These are phyloP conservation scores for Phytophthora colocasiae DNA, from an alignment of 352 stramenopile species.

Conservation along the genomic window DNA sequence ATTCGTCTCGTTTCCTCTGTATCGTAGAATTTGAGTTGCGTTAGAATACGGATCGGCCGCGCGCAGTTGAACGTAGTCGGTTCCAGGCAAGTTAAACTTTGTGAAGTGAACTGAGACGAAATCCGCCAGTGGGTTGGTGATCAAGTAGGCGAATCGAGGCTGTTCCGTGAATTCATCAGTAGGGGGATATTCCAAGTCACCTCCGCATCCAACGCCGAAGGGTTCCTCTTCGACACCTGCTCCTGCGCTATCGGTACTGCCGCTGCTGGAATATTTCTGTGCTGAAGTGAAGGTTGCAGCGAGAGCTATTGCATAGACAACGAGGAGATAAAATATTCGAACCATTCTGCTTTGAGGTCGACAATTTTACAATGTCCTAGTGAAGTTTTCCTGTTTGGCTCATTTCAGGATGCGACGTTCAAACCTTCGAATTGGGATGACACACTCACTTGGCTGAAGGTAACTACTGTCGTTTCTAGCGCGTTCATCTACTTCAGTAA, in stretches of 20 bases:
- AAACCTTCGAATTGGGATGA: constrained; percentile 8
- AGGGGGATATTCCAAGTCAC: constrained; percentile 30
- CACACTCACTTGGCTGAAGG: too few species aligned
- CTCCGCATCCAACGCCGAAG: constrained; percentile 46
- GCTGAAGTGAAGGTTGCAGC: neutral
- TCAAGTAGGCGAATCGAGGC: constrained; percentile 42
- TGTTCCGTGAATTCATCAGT: constrained; percentile 28
- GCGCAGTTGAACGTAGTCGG: constrained; percentile 59
- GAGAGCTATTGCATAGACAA: constrained; percentile 6
- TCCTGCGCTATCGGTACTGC: neutral
- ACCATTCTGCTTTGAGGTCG: constrained; percentile 6
- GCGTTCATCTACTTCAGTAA: too few species aligned
- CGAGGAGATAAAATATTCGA: neutral
- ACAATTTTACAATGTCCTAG: constrained; percentile 19
- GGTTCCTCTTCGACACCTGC: constrained; percentile 21
- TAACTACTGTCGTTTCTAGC: neutral
- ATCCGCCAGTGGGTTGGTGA: constrained; percentile 51
- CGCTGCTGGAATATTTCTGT: constrained; percentile 14
- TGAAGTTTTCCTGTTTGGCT: neutral
- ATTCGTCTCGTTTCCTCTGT: constrained; percentile 37
- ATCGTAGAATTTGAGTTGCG: constrained; percentile 38
- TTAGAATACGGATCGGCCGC: constrained; percentile 34
- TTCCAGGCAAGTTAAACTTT: constrained; percentile 62
- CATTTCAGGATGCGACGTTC: neutral
- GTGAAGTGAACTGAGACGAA: constrained; percentile 71